Percentiles rank a stretch among this genome's conserved stretches.
phyloP scores from a whole-genome alignment of 1,284 basidiomycete genomes.

The Malassezia furfur region DNA sequence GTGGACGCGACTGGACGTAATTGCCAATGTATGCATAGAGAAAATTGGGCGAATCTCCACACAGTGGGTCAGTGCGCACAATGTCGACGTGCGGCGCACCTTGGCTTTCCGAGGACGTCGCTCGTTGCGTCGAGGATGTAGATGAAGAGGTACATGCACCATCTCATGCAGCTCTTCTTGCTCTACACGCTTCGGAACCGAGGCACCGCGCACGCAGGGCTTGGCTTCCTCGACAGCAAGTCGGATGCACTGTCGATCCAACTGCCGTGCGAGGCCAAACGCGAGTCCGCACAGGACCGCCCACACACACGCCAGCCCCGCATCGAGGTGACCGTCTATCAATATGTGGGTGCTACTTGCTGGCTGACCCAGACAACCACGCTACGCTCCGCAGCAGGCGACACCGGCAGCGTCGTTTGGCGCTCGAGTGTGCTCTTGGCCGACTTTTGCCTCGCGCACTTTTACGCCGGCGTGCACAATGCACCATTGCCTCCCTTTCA shows the following conservation, averaged over 20 bases:
- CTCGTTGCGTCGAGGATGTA: constrained; percentile 20
- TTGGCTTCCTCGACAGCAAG: constrained; percentile 10
- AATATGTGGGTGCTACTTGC: constrained; percentile 2
- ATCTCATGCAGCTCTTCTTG: constrained; percentile 17
- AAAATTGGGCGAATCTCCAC: too few relatives aligned
- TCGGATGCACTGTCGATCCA: background rate
- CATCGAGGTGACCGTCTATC: background rate
- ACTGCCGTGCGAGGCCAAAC: background rate
- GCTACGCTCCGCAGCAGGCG: constrained; percentile 28
- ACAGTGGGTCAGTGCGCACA: background rate
- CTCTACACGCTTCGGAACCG: constrained; percentile 19
- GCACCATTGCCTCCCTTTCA: too few relatives aligned
- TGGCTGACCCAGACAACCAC: constrained; percentile 29
- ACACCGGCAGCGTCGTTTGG: constrained; percentile 43
- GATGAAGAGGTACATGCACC: constrained; percentile 25
- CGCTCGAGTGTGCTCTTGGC: constrained; percentile 31
- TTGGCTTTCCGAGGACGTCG: constrained; percentile 2
- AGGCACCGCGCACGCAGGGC: background rate
- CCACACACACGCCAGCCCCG: too few relatives aligned
- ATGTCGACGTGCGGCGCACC: too few relatives aligned
- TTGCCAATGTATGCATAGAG: too few relatives aligned
- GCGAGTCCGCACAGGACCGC: too few relatives aligned
- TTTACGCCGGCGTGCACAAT: background rate
- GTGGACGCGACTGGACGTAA: constrained; percentile 13
- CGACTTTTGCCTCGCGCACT: constrained; percentile 5